phyloP scores from a whole-genome alignment of 2,329 filamentous ascomycete species.

The Monilinia aucupariae region DNA sequence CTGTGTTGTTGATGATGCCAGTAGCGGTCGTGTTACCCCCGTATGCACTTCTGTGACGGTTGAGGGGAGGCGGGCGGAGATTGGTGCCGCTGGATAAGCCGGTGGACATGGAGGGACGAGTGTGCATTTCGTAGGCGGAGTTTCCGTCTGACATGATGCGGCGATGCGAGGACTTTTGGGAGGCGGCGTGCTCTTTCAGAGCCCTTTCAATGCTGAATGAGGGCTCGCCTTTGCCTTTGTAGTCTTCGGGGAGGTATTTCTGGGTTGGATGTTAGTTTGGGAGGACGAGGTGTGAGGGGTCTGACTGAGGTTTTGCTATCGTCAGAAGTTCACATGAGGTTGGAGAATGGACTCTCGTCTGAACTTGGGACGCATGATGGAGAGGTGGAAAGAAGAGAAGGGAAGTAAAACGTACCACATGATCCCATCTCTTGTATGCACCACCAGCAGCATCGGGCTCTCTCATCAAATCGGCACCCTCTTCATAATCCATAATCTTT shows the following conservation, averaged over 20 bases:
- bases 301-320: too few relatives aligned
- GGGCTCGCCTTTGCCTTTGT: conserved; percentile 79
- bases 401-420: conserved; percentile 59
- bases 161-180: conserved; percentile 36
- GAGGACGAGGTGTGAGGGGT: background rate
- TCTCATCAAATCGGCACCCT: conserved; percentile 81
- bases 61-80: background rate
- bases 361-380: background rate
- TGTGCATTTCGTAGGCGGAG: conserved; percentile 46
- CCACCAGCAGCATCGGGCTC: conserved; percentile 63
- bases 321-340: background rate
- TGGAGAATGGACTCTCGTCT: background rate
- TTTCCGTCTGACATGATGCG: conserved; percentile 31
- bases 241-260: conserved; percentile 68
- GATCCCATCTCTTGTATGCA: conserved; percentile 72
- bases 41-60: conserved; percentile 44
- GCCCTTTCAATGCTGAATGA: conserved; percentile 65
- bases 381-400: background rate
- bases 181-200: conserved; percentile 48
- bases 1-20: background rate
- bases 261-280: conserved; percentile 30
- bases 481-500: conserved; percentile 68
- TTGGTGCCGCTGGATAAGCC: conserved; percentile 1
- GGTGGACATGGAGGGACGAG: conserved; percentile 26
- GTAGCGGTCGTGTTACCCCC: conserved; percentile 19